These are phyloP conservation scores for Leccinum broughii DNA, from an alignment of 768 basidiomycete species.

Conservation along the genomic window DNA sequence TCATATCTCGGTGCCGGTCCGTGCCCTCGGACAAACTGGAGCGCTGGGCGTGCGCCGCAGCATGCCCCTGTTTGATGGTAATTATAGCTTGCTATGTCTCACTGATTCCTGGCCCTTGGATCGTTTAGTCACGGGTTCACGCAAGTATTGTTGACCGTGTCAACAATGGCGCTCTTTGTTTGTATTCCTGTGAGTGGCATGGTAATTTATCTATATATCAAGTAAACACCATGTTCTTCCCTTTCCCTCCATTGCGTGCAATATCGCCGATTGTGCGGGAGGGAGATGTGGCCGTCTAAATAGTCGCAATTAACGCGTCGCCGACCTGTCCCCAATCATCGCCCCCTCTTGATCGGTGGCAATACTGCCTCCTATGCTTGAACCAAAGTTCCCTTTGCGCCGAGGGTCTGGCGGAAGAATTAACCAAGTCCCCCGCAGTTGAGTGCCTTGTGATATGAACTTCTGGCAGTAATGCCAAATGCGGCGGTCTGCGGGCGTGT, in stretches of 20 bases:
- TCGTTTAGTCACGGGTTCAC: constrained; percentile 12
- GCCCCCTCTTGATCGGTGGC: constrained; percentile 23
- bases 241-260: constrained; percentile 16
- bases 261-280: constrained; percentile 25
- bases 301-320: constrained; percentile 22
- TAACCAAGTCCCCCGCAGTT: constrained; percentile 3
- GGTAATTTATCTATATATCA: constrained; percentile 12
- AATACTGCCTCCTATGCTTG: constrained; percentile 19
- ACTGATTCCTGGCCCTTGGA: constrained; percentile 12
- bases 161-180: constrained; percentile 6
- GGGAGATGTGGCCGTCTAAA: constrained; percentile 6
- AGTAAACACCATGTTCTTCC: constrained; percentile 9
- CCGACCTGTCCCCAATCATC: constrained; percentile 31
- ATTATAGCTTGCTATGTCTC: constrained; percentile 14
- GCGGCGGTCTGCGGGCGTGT: constrained; percentile 10
- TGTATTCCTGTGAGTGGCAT: constrained; percentile 11
- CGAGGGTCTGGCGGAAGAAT: constrained; percentile 12
- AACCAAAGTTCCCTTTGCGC: constrained; percentile 9
- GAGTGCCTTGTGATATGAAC: neutral
- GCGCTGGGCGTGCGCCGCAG: constrained; percentile 19
- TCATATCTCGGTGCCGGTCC: constrained; percentile 29
- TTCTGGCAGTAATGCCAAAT: constrained; percentile 15
- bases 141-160: constrained; percentile 12
- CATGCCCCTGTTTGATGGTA: constrained; percentile 11
- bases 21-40: constrained; percentile 12